Base-by-base conservation (phyloP, 106 monocot species). In the Dactylorhiza incarnata region DNA sequence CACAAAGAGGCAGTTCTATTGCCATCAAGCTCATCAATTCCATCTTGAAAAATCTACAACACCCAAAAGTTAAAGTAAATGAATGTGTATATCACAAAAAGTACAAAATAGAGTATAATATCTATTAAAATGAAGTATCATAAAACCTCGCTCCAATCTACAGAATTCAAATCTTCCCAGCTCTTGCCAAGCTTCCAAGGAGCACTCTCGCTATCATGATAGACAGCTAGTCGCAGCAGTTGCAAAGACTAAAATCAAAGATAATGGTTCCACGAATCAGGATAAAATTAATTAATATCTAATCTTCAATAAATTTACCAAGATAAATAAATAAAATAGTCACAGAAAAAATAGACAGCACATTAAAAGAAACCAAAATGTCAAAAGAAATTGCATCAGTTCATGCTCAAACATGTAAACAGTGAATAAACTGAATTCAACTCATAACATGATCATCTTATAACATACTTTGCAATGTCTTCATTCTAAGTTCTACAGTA, bases 101-200 rank as follows among this genome's bases (percentile, higher is more conserved):
- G 16, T 43, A 69, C 26, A 65, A 65, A 37, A 17, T 69, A 16
- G 8, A 69, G 44, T 6, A 73, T 12, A 17, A 23, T 17, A 37
- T 67, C 12, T 37, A 81, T 3, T 43, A 22, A 29, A 48, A 59
- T 26, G 12, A 55, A 72, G 29, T 58, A 71, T n/a, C 74, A 70
- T 19, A 65, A 70, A 88, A 97, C 97, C 97, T 97, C 89, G 72
- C 75, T 85, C 97, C 97, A 97, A 73, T 94, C 91, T 14, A 71
- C 46, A 48, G 94, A 91, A 76, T 52, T 81, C 76, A 97, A 78
- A 81, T 91, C 94, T 72, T 91, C 91, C 97, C 97, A 97, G 65
- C 83, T 91, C 69, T 91, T 94, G 47, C 76, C 65, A 68, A 85
- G 75, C 48, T 76, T 86, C 97, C 97, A 97, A 0, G 97, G 89